Evolutionary conservation across 2,329 filamentous ascomycete species (phyloP), one percentile per base, ranked within the genome.

Genomic region (Colletotrichum sp.): DNA sequence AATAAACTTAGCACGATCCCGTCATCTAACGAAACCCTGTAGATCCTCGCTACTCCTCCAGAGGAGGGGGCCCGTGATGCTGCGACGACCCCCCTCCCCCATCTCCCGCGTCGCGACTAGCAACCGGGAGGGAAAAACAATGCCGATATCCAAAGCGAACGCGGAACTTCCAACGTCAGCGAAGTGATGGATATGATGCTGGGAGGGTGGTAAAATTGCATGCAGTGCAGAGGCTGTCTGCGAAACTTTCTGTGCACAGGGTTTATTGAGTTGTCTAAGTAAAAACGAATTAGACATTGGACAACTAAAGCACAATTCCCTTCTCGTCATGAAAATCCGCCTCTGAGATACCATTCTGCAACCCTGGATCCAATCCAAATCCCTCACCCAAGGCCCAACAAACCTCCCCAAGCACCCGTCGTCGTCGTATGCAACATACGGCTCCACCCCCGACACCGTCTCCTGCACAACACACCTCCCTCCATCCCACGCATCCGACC

Each of bases 251-350:
- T 18, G 8, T 10, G 39, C 18, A 44, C 5, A 44, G 36, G 8
- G 16, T 44, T 44, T 5, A 44, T 3, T 5, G 4, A 26, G 24
- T 44, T 9, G 9, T n/a, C 18, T n/a, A 0, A 18, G 36, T n/a
- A 44, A 10, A n/a, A 44, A n/a, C 0, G 5, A n/a, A 10, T 3
- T 44, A n/a, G 39, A 44, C 18, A n/a, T n/a, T n/a, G 39, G 8
- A 3, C 8, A n/a, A 44, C 4, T 0, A 49, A n/a, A 0, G 39
- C 39, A 4, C 39, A 49, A 1, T n/a, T 3, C 5, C 9, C 39
- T 2, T 0, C 39, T 49, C 18, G 18, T 12, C 18, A 4, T n/a
- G 39, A n/a, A 12, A 2, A 49, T 12, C 18, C 6, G 0, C 9
- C 18, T n/a, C 18, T 49, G 39, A 10, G 10, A 12, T n/a, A 49